Percentiles rank a stretch among this genome's conserved stretches.
phyloP scores from a whole-genome alignment of 441 rosid genomes.

The Breynia disticha region DNA sequence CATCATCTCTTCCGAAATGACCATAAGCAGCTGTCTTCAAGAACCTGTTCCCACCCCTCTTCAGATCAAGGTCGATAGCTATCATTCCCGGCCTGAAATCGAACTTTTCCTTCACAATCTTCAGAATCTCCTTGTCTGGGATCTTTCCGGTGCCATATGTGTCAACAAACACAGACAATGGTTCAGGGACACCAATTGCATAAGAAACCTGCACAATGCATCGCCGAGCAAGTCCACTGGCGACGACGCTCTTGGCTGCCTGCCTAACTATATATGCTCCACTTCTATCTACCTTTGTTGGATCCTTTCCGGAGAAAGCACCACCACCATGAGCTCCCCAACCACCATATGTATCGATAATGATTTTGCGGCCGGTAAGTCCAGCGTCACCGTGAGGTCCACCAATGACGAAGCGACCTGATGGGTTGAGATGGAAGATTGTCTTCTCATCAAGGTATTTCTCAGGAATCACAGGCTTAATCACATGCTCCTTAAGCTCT shows the following conservation, averaged over 20 bases:
- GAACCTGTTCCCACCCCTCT: slow-evolving; percentile 19
- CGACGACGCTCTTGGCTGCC: slow-evolving; percentile 57
- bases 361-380: slow-evolving; percentile 52
- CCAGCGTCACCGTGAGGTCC: slow-evolving; percentile 60
- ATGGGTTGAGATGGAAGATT: slow-evolving; percentile 53
- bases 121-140: slow-evolving; percentile 48
- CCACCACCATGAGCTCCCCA: slow-evolving; percentile 50
- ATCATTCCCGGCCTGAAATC: slow-evolving; percentile 24
- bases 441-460: slow-evolving; percentile 53
- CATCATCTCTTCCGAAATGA: too few relatives aligned
- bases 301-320: slow-evolving; percentile 44
- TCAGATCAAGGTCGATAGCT: slow-evolving; percentile 18
- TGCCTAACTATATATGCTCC: slow-evolving; percentile 47
- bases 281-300: slow-evolving; percentile 47
- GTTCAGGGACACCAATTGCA: slow-evolving; percentile 56
- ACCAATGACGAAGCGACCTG: slow-evolving; percentile 47
- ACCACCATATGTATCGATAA: slow-evolving; percentile 41
- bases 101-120: slow-evolving; percentile 30
- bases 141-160: slow-evolving; percentile 45
- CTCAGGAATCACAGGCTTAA: slow-evolving; percentile 47
- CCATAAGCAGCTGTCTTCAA: too few relatives aligned
- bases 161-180: slow-evolving; percentile 45
- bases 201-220: slow-evolving; percentile 55
- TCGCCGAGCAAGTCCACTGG: slow-evolving; percentile 45
- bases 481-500: slow-evolving; percentile 48